Evolutionary conservation across 164 flowering plant species (phyloP).

Genomic region (Hamamelis virginiana): DNA sequence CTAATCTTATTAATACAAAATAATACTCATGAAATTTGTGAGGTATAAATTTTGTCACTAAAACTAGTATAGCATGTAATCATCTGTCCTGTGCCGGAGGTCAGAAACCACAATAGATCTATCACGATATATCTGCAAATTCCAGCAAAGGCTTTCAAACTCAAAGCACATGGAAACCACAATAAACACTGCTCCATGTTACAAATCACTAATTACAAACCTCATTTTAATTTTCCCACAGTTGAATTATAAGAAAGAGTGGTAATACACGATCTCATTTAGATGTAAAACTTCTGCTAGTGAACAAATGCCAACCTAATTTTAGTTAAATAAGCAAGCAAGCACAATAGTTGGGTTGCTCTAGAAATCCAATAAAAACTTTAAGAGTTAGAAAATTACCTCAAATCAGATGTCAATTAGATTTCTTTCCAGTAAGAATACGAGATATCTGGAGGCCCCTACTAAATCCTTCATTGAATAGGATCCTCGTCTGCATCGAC

Average conservation of each 20-base stretch:
- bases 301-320: not conserved
- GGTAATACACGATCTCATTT: not conserved
- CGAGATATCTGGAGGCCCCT: slow-evolving; percentile 91
- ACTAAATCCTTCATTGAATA: slow-evolving; percentile 94
- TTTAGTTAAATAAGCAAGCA: not conserved
- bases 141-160: not conserved
- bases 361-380: not conserved
- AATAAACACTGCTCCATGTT: not conserved
- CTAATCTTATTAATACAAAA: not conserved
- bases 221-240: not conserved
- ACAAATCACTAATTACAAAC: not conserved
- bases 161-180: not conserved
- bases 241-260: not conserved
- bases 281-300: not conserved
- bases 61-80: not conserved
- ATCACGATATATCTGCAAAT: not conserved
- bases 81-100: not conserved
- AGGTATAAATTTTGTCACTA: not conserved
- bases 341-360: not conserved
- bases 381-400: slow-evolving; percentile 29
- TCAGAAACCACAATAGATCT: not conserved
- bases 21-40: not conserved
- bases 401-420: slow-evolving; percentile 27
- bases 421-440: slow-evolving; percentile 69
- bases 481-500: slow-evolving; percentile 88